Conservation (phyloP, 2,329 filamentous ascomycete species). For the Penicillium expansum region DNA sequence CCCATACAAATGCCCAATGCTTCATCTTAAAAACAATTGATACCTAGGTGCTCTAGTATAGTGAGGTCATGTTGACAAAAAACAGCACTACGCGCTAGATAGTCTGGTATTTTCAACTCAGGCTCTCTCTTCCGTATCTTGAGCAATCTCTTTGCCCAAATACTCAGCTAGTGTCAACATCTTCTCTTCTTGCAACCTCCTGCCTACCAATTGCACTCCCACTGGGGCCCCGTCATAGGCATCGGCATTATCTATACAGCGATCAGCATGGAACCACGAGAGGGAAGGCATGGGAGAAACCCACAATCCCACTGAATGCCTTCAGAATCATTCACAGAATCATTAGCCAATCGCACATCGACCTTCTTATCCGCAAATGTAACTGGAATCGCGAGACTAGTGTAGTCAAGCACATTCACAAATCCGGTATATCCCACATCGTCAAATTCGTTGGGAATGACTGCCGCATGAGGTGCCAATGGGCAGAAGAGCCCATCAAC, state of each 20-base stretch:
- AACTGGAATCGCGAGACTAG: conserved; percentile 54
- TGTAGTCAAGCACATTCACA: conserved; percentile 59
- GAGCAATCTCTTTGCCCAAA: conserved; percentile 27
- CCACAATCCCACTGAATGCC: conserved; percentile 51
- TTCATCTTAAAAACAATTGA: not conserved
- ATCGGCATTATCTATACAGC: conserved; percentile 46
- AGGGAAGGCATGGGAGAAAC: conserved; percentile 18
- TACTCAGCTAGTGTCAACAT: conserved; percentile 47
- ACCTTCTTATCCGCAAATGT: conserved; percentile 52
- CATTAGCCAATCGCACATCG: conserved; percentile 43
- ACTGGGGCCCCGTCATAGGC: conserved; percentile 51
- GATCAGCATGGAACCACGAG: not conserved
- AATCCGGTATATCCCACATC: conserved; percentile 47
- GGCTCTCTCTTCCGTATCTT: not conserved
- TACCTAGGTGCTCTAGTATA: not conserved
- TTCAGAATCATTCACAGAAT: conserved; percentile 47
- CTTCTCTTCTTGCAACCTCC: conserved; percentile 54
- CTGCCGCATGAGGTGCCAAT: conserved; percentile 43
- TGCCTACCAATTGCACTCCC: conserved; percentile 48
- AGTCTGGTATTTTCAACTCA: not conserved
- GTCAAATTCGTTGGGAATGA: conserved; percentile 44
- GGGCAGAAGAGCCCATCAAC: conserved; percentile 54
- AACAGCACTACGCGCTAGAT: not conserved
- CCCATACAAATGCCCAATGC: not conserved
- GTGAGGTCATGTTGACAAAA: not conserved